Evolutionary conservation across 805 yeast species (phyloP).

Genomic region (Candida loeiensis): DNA sequence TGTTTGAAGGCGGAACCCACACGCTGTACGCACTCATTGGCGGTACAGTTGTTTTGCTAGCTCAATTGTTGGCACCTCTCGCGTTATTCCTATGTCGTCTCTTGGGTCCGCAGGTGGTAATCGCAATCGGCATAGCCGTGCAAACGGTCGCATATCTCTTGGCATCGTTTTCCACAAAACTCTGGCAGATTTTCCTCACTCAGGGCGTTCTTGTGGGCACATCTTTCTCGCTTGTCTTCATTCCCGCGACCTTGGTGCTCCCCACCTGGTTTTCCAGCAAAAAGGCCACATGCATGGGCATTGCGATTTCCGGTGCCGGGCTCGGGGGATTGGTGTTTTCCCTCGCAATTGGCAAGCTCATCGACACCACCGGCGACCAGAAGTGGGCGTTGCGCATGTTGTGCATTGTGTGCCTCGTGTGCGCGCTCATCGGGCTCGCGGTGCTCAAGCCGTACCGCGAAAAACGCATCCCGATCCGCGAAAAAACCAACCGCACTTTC

Average conservation of each 20-base stretch:
- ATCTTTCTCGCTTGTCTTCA: constrained; percentile 42
- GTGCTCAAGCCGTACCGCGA: constrained; percentile 44
- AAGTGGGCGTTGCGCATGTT: constrained; percentile 43
- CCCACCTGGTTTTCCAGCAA: constrained; percentile 48
- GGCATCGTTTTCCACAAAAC: constrained; percentile 47
- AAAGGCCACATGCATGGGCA: constrained; percentile 47
- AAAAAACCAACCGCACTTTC: constrained; percentile 19
- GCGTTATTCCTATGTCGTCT: constrained; percentile 45
- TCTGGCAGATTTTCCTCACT: constrained; percentile 51
- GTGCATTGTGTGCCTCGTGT: constrained; percentile 30
- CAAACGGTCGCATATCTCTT: constrained; percentile 44
- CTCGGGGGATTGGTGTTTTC: constrained; percentile 52
- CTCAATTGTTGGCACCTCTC: constrained; percentile 56
- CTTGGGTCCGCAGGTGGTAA: constrained; percentile 47
- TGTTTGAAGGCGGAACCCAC: constrained; percentile 42
- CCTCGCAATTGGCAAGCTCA: constrained; percentile 38
- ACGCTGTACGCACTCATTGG: constrained; percentile 53
- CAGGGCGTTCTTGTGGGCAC: constrained; percentile 51
- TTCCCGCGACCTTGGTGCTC: constrained; percentile 43
- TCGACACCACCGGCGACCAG: constrained; percentile 38
- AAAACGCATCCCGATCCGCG: constrained; percentile 22
- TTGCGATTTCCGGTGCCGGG: constrained; percentile 47
- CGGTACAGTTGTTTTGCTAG: constrained; percentile 45
- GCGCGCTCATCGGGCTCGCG: constrained; percentile 29
- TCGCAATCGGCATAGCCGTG: constrained; percentile 43